Percentiles rank a stretch among this genome's conserved stretches.
Conservation (phyloP, 208 protist species). For the Leishmania lainsoni region DNA sequence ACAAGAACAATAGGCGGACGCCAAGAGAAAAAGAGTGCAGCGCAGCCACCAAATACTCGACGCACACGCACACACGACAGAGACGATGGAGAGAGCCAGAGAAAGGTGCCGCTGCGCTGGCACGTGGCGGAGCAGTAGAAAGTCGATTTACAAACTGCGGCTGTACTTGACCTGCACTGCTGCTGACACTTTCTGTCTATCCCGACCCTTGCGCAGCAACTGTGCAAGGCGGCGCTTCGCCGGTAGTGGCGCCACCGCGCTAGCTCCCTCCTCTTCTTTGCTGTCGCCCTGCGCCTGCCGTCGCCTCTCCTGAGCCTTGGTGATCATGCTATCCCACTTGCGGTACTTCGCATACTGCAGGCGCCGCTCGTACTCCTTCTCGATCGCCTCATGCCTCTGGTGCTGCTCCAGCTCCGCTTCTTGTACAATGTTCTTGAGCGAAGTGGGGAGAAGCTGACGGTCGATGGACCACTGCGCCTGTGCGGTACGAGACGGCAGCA, state of each 20-base stretch:
- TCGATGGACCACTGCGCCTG: slow-evolving; percentile 77
- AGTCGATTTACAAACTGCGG: slow-evolving; percentile 43
- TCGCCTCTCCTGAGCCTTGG: slow-evolving; percentile 51
- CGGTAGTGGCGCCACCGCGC: slow-evolving; percentile 49
- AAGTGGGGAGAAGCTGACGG: slow-evolving; percentile 65
- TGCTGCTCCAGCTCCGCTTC: slow-evolving; percentile 63
- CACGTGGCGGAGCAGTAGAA: too few species aligned
- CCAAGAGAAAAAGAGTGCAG: neutral
- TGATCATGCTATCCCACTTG: slow-evolving; percentile 81
- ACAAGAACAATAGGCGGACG: neutral
- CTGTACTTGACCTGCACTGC: slow-evolving; percentile 57
- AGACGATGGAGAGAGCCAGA: neutral
- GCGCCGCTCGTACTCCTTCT: slow-evolving; percentile 67
- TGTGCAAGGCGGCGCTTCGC: slow-evolving; percentile 60
- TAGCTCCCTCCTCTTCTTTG: slow-evolving; percentile 18
- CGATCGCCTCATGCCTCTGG: slow-evolving; percentile 52
- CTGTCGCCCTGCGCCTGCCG: neutral
- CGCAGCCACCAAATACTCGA: neutral
- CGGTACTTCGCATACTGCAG: slow-evolving; percentile 72
- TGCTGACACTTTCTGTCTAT: slow-evolving; percentile 58
- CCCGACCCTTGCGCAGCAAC: slow-evolving; percentile 65
- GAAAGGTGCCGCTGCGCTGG: neutral
- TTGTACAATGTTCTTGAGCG: slow-evolving; percentile 66
- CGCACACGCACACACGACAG: neutral
- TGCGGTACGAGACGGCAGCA: slow-evolving; percentile 66